Evolutionary conservation across 495 filamentous ascomycete species (phyloP), one percentile per base, ranked within the genome.

Genomic region (Cercophora newfieldiana): DNA sequence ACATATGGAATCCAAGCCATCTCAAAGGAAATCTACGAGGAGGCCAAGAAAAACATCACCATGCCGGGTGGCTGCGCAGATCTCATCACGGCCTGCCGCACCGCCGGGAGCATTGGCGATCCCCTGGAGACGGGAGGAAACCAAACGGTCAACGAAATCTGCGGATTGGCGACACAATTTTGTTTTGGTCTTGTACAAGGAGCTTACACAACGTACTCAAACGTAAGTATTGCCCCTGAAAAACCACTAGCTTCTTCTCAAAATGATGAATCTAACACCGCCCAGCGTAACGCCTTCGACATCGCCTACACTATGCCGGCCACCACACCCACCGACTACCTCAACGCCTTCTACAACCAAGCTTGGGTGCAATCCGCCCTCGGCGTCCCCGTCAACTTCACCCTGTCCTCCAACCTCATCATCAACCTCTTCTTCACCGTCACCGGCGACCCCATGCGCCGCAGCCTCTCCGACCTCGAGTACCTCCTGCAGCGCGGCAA

Each of bases 1-100:
- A 91, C 91, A 5, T 95, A 91, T 67, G 86, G 85, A 4, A 84
- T 93, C 26, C 68, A 86, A 64, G 81, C 86, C 2, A 86, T 91
- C 74, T 79, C 64, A 69, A 72, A 64, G 74, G 81, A 72, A 51
- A 68, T 69, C 79, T 82, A 70, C 59, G 80, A 69, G 69, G 79
- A 67, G 44, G 50, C 59, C 8, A 28, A 48, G 26, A 50, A 63
- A 59, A 25, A 53, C 6, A 29, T 44, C 10, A 47, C 60, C 14
- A 29, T 25, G 18, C n/a, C 21, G n/a, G 33, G 51, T 25, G 83
- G 81, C 21, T 88, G 85, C 63, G 67, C 71, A 31, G 77, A 81
- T 54, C 68, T 73, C 61, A 33, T 53, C 26, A 16, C 48, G 1
- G 61, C 48, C 10, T 63, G 61, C 49, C 44, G 26, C 6, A 58